Evolutionary conservation across 108 stramenopile genomes (phyloP), one percentile per base, ranked within the genome.

Genomic region (Nannochloropsis oceanica): DNA sequence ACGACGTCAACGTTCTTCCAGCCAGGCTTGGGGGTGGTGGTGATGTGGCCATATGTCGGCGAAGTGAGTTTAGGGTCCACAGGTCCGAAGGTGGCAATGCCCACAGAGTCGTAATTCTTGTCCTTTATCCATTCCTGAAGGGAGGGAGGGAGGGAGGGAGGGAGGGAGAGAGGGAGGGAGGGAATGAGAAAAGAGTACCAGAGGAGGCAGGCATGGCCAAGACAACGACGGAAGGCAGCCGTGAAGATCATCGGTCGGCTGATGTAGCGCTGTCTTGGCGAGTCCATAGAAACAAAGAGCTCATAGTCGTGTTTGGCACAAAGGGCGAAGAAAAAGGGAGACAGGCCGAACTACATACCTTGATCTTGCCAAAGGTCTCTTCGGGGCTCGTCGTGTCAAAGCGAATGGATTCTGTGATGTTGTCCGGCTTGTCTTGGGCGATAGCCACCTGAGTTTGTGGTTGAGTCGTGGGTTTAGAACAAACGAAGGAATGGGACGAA

Each of bases 81-180:
- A 8, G 96, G 96, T 25, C 98, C 98, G 88, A 98, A 98, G 79
- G 93, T 94, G 27, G 95, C 96, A 84, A 98, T 92, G 42, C 98
- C 98, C 82, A 98, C 82, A 24, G 95, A 91, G 27, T 90, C 86
- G 85, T 95, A 96, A 42, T 89, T 89, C 85, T 84, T 88, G 42
- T 84, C 85, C 25, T 79, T 84, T 0, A 90, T 85, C 91, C 91
- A 91, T n/a, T 91, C 88, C 59, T 73, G 7, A 8, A n/a, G n/a
- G 59, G 18, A 8, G 18, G 59, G 59, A 73, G 22, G n/a, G 59
- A n/a, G 59, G 18, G 59, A 73, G 59, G 7, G 59, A 22, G 18
- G 8, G 59, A n/a, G 59, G n/a, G n/a, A n/a, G n/a, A n/a, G n/a
- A n/a, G n/a, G 7, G 59, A 22, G 18, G 8, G 59, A n/a, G 59